A percentile compares a stretch with the other conserved stretches of the same genome.
These are phyloP conservation scores for Ascoidea tarda DNA, from an alignment of 805 yeast species.

Conservation along the genomic window DNA sequence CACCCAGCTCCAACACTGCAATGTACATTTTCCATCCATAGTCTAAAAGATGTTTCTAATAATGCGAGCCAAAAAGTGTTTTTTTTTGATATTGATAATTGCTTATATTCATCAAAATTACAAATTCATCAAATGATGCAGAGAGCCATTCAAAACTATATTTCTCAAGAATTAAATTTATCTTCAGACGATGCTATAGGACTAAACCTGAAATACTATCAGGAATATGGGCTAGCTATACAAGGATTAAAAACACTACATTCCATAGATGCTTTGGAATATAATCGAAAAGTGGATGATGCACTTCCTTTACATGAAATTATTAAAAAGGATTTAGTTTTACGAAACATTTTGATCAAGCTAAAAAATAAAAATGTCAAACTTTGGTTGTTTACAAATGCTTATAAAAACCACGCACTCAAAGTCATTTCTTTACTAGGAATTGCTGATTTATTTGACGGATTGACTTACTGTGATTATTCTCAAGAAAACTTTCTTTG, in stretches of 20 bases:
- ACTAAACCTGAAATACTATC: slow-evolving; percentile 65
- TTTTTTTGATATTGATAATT: slow-evolving; percentile 90
- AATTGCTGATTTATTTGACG: slow-evolving; percentile 87
- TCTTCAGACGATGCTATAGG: slow-evolving; percentile 59
- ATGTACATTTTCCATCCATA: too few relatives aligned
- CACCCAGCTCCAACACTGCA: too few relatives aligned
- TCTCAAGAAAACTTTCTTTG: slow-evolving; percentile 54
- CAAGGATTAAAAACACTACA: slow-evolving; percentile 64
- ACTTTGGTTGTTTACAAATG: slow-evolving; percentile 90
- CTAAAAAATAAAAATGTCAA: slow-evolving; percentile 39
- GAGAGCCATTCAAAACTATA: slow-evolving; percentile 67
- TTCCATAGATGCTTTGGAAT: slow-evolving; percentile 76
- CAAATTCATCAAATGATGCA: slow-evolving; percentile 83
- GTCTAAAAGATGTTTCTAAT: too few relatives aligned
- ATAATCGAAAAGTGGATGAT: slow-evolving; percentile 83
- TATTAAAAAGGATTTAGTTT: slow-evolving; percentile 43
- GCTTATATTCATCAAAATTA: slow-evolving; percentile 65
- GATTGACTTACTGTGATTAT: slow-evolving; percentile 88
- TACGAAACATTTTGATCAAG: slow-evolving; percentile 36
- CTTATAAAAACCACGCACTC: slow-evolving; percentile 80
- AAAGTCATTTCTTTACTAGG: slow-evolving; percentile 73
- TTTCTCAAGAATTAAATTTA: slow-evolving; percentile 47
- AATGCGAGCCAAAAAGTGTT: slow-evolving; percentile 28
- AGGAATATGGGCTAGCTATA: slow-evolving; percentile 81
- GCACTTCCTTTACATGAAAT: slow-evolving; percentile 74